Evolutionary conservation across 169 alveolate species (phyloP).

Genomic region (Plasmodium berghei): DNA sequence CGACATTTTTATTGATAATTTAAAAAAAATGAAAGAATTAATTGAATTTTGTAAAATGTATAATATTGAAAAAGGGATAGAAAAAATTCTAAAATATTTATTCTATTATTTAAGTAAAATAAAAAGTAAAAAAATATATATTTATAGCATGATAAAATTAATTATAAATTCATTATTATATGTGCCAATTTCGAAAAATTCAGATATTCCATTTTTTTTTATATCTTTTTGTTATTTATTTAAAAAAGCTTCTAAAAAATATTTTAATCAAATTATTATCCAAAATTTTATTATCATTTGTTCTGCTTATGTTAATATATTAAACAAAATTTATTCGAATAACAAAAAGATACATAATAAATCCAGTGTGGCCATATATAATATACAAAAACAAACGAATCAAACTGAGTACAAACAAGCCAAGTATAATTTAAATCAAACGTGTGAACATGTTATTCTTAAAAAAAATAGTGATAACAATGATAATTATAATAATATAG

Average conservation of each 20-base stretch:
- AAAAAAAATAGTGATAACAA: neutral
- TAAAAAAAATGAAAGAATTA: constrained; percentile 27
- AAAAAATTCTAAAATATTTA: constrained; percentile 49
- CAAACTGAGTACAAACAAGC: neutral
- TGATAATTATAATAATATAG: neutral
- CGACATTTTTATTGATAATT: constrained; percentile 28
- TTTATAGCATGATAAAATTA: constrained; percentile 46
- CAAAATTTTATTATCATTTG: constrained; percentile 49
- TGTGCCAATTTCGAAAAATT: constrained; percentile 21
- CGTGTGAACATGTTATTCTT: neutral
- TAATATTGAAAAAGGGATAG: constrained; percentile 58
- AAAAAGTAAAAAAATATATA: constrained; percentile 34
- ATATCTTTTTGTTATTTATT: constrained; percentile 71
- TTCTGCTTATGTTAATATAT: constrained; percentile 15
- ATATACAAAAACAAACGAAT: neutral
- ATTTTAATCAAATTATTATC: constrained; percentile 42
- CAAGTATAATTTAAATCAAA: neutral
- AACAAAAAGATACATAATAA: neutral
- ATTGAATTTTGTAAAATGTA: constrained; percentile 44
- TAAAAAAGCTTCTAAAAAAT: constrained; percentile 16
- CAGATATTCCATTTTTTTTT: constrained; percentile 41
- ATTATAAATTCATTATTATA: constrained; percentile 27
- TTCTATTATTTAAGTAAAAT: constrained; percentile 53
- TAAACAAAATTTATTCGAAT: neutral
- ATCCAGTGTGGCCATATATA: neutral